A percentile compares a stretch with the other conserved stretches of the same genome.
These are phyloP conservation scores for Boechera retrofracta DNA, from an alignment of 345 rosid genomes.

Conservation along the genomic window DNA sequence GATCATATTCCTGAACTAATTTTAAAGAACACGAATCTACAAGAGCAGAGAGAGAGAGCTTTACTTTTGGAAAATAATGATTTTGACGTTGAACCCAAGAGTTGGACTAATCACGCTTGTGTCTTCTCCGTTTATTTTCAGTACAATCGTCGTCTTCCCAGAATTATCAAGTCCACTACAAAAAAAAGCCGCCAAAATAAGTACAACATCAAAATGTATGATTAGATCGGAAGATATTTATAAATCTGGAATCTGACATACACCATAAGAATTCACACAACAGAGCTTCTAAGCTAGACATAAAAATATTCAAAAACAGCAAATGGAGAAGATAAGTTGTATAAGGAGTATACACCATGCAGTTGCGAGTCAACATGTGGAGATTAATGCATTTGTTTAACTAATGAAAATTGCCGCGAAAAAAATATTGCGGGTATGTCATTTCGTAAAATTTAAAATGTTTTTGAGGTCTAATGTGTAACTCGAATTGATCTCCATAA, in stretches of 20 bases:
- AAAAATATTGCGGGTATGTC: conserved; percentile 90
- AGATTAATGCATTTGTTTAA: conserved; percentile 74
- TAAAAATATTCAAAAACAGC: conserved; percentile 19
- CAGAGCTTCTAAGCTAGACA: neutral
- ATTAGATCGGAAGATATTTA: neutral
- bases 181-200: neutral
- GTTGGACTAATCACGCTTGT: conserved; percentile 92
- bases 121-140: conserved; percentile 94
- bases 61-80: conserved; percentile 75
- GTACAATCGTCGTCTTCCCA: conserved; percentile 91
- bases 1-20: conserved; percentile 18
- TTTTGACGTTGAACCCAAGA: conserved; percentile 92
- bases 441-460: neutral
- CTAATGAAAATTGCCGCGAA: conserved; percentile 85
- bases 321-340: conserved; percentile 56
- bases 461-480: neutral
- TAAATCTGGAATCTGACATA: conserved; percentile 43
- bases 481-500: neutral
- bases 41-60: neutral
- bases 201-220: neutral
- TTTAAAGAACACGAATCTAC: neutral
- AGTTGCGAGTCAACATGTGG: conserved; percentile 87
- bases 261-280: conserved; percentile 75
- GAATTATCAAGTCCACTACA: conserved; percentile 91
- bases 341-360: conserved; percentile 88